These are phyloP conservation scores for Lentinula guzmanii DNA, from an alignment of 768 basidiomycete species.

Conservation along the genomic window DNA sequence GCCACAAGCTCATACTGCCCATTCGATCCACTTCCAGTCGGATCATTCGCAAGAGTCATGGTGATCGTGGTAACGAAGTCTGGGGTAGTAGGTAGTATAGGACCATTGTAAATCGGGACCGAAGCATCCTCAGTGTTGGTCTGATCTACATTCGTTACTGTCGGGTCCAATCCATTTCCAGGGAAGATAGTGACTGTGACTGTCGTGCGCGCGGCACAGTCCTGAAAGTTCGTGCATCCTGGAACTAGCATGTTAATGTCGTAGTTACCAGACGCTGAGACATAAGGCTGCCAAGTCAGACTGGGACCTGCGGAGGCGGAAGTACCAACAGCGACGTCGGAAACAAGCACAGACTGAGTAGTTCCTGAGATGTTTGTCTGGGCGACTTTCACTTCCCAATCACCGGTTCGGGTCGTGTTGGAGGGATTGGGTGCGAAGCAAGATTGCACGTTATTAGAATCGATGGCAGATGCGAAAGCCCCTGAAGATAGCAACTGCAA, in stretches of 20 bases:
- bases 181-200: slow-evolving; percentile 84
- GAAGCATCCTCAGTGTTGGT: slow-evolving; percentile 57
- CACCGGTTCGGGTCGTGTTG: slow-evolving; percentile 58
- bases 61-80: slow-evolving; percentile 69
- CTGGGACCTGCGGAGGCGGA: slow-evolving; percentile 57
- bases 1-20: slow-evolving; percentile 82
- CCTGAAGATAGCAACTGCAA: slow-evolving; percentile 92
- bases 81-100: slow-evolving; percentile 68
- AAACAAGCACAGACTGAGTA: slow-evolving; percentile 64
- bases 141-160: slow-evolving; percentile 69
- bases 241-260: slow-evolving; percentile 81
- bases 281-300: slow-evolving; percentile 87
- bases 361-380: slow-evolving; percentile 79
- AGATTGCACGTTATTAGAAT: slow-evolving; percentile 51
- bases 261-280: slow-evolving; percentile 87
- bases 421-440: slow-evolving; percentile 79
- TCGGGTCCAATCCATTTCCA: slow-evolving; percentile 57
- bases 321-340: slow-evolving; percentile 62
- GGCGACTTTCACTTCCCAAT: slow-evolving; percentile 60
- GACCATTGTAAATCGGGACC: slow-evolving; percentile 71
- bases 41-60: slow-evolving; percentile 64
- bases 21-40: slow-evolving; percentile 54
- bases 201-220: slow-evolving; percentile 75
- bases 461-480: slow-evolving; percentile 76
- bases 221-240: slow-evolving; percentile 75